phyloP scores from a whole-genome alignment of 768 basidiomycete genomes.

The Dioszegia crocea region DNA sequence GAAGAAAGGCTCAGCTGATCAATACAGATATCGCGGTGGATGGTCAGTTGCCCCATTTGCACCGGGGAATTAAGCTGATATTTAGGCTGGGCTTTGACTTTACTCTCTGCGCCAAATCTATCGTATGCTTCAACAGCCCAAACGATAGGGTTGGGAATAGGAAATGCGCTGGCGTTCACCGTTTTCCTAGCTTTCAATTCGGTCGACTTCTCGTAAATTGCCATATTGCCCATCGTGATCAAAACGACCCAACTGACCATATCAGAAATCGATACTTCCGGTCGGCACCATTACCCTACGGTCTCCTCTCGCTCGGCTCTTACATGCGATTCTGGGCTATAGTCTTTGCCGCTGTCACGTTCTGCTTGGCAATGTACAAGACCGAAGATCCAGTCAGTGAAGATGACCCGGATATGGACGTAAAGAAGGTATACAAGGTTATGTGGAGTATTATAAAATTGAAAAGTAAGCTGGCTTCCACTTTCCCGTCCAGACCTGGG shows the following conservation, averaged over 20 bases:
- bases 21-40: slow-evolving; percentile 87
- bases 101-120: slow-evolving; percentile 83
- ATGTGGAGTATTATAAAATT: slow-evolving; percentile 93
- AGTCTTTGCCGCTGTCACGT: slow-evolving; percentile 74
- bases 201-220: slow-evolving; percentile 75
- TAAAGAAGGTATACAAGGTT: slow-evolving; percentile 81
- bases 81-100: slow-evolving; percentile 53
- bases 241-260: neutral
- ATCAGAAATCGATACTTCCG: slow-evolving; percentile 55
- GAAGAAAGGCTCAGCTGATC: neutral
- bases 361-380: slow-evolving; percentile 82
- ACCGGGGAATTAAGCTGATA: neutral
- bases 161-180: slow-evolving; percentile 92
- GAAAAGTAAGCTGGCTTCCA: slow-evolving; percentile 63
- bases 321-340: slow-evolving; percentile 85
- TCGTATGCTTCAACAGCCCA: slow-evolving; percentile 98
- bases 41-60: slow-evolving; percentile 51
- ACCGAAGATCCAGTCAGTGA: slow-evolving; percentile 77
- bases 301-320: slow-evolving; percentile 59
- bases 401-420: slow-evolving; percentile 79
- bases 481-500: neutral
- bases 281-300: slow-evolving; percentile 49
- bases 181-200: slow-evolving; percentile 96
- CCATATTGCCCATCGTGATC: neutral
- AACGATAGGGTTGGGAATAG: slow-evolving; percentile 92